Evolutionary conservation across 495 filamentous ascomycete species (phyloP), one percentile per base, ranked within the genome.

Genomic region (Filosporella fistucella): DNA sequence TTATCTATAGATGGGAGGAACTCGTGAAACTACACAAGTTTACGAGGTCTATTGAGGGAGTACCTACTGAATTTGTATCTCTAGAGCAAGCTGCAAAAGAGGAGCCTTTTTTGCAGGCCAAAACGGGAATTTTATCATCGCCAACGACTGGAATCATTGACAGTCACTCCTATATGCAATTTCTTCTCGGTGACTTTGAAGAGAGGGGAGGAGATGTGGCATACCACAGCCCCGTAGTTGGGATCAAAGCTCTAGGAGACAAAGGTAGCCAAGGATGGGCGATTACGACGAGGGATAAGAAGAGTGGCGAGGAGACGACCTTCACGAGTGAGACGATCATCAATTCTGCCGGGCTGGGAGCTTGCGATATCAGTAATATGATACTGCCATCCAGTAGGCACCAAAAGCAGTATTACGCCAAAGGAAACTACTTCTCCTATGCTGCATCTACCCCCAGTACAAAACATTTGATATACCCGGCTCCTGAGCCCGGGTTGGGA

Each of bases 361-460:
- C 93, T 9, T 84, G 86, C 32, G 65, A 60, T 10, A 71, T 97
- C 18, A 85, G 82, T 46, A 98, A 98, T 65, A 80, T 88, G 71
- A 76, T 98, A 22, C 74, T 91, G 0, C 86, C 88, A 0, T 23
- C 57, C 0, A 3, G 5, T 10, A 67, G 78, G 0, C 80, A 81
- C 41, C 63, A 69, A 13, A 76, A 64, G 11, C 76, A 88, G 3
- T 85, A 77, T 65, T 98, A 86, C 67, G 93, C 91, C 22, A 98
- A 97, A 68, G 93, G 93, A 0, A 90, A 88, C 10, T 98, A 98
- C 69, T 96, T 91, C 69, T 88, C 86, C 25, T 96, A 96, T 68
- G 63, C 74, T 2, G 67, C 79, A 0, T 76, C 82, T 3, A 56
- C 52, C 0, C 91, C 89, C 4, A 71, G 68, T 12, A 84, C 94